Conservation (phyloP, 2,329 filamentous ascomycete genomes). For the Clonostachys rosea region DNA sequence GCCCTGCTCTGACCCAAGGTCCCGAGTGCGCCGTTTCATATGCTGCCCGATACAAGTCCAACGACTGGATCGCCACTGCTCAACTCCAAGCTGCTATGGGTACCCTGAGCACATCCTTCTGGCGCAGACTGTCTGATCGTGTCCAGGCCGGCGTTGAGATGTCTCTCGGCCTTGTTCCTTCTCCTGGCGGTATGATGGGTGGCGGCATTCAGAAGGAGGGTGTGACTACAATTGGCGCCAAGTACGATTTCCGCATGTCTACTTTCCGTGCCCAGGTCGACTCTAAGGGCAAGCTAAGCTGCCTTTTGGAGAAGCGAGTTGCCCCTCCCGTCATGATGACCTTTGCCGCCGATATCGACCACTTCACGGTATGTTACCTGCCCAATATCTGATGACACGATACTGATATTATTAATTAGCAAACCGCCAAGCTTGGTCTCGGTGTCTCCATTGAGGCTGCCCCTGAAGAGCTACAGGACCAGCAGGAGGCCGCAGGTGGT, state of each 20-base stretch:
- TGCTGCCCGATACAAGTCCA: constrained; percentile 83
- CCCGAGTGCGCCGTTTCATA: constrained; percentile 93
- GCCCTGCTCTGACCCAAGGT: constrained; percentile 73
- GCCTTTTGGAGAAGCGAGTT: constrained; percentile 91
- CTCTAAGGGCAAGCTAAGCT: constrained; percentile 89
- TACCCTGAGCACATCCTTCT: constrained; percentile 86
- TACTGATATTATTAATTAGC: constrained; percentile 45
- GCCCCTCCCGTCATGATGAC: constrained; percentile 89
- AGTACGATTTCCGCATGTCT: constrained; percentile 96
- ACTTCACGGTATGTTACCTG: constrained; percentile 71
- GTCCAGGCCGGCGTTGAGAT: constrained; percentile 95
- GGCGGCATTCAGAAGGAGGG: constrained; percentile 77
- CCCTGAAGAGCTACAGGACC: constrained; percentile 81
- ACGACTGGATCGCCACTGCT: constrained; percentile 88
- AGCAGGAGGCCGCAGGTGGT: constrained; percentile 59
- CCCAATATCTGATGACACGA: background rate
- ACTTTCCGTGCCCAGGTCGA: constrained; percentile 96
- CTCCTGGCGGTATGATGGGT: constrained; percentile 68
- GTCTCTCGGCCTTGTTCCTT: constrained; percentile 75
- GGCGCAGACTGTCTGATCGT: constrained; percentile 87
- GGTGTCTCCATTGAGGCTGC: constrained; percentile 88
- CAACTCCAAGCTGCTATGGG: constrained; percentile 82
- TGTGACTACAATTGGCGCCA: constrained; percentile 84
- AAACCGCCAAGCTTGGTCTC: constrained; percentile 90
- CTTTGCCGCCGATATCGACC: constrained; percentile 94